Base-by-base conservation (phyloP, 768 basidiomycete species). In the Hypholoma sublateritium region DNA sequence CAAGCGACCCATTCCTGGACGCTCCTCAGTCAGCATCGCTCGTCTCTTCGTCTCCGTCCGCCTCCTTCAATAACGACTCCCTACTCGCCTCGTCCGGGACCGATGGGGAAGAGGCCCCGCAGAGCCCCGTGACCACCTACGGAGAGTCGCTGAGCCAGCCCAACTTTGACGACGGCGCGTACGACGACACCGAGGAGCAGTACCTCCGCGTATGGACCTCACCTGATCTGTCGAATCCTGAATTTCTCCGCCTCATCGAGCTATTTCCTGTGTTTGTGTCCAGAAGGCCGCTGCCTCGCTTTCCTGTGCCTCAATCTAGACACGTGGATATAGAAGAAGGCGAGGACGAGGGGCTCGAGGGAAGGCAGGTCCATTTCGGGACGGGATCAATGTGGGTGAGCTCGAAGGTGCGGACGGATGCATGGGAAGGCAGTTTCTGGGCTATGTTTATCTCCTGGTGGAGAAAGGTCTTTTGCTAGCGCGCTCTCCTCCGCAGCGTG, bases 341-440 rank as follows among this genome's bases (percentile, higher is more conserved):
- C 22, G 82, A 82, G 54, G 82, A 83, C 48, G 79, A 81, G 45
- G 73, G 77, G 36, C 74, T 69, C 16, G 83, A 84, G 61, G 77
- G 76, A 58, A 81, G 80, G 54, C 80, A 80, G 35, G 79, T 93
- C 56, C 81, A 80, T 28, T 84, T 85, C 68, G 93, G 93, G 17
- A 94, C 93, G n/a, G 93, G 93, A 7, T 76, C 80, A 46, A 88
- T 95, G 82, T 91, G 89, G 87, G 72, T 91, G 25, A 86, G 90
- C 54, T 67, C 77, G 19, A 83, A 80, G 63, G 66, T 71, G 43
- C 85, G 93, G 36, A 71, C 73, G 37, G 77, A 80, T 25, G 87
- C 84, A 11, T 93, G 86, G 85, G 76, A 83, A 65, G 91, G 93
- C 19, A 77, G 83, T 43, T 89, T 86, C 83, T 94, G 91, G 91